Percentiles rank a stretch among this genome's conserved stretches.
Evolutionary conservation across 1,284 basidiomycete species (phyloP).

Genomic region (Serendipita sp.): DNA sequence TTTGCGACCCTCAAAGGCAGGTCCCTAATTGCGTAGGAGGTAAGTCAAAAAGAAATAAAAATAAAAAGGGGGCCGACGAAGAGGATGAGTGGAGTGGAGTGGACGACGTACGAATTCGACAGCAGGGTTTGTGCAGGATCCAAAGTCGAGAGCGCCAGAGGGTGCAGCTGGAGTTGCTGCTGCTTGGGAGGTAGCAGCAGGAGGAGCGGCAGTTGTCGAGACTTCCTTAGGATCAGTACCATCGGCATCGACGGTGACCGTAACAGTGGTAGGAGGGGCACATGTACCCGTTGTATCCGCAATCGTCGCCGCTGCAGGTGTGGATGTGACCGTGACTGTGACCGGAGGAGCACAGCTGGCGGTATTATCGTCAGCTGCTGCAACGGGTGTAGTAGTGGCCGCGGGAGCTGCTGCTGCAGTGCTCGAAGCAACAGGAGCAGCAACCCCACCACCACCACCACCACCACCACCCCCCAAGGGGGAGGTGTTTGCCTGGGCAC

Average conservation of each 20-base stretch:
- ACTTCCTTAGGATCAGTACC: conserved; percentile 19
- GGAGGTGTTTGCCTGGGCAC: conserved; percentile 25
- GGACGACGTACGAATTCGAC: conserved; percentile 35
- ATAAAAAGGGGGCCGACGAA: not conserved
- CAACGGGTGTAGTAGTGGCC: conserved; percentile 13
- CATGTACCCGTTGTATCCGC: conserved; percentile 7
- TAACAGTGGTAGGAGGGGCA: conserved; percentile 13
- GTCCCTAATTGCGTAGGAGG: not conserved
- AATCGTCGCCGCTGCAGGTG: not conserved
- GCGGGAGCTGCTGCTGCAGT: conserved; percentile 17
- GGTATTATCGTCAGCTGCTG: conserved; percentile 19
- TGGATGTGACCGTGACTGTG: not conserved
- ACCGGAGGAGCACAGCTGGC: conserved; percentile 22
- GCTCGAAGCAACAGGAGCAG: conserved; percentile 12
- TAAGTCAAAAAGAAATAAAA: not conserved
- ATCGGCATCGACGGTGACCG: conserved; percentile 12
- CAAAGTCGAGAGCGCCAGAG: conserved; percentile 27
- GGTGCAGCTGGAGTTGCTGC: not conserved
- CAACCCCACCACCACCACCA: not conserved
- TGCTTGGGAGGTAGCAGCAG: conserved; percentile 8
- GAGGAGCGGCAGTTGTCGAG: conserved; percentile 4
- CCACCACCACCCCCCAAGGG: conserved; percentile 27
- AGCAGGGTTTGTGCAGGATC: conserved; percentile 40
- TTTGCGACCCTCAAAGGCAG: not conserved
- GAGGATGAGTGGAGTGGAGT: conserved; percentile 1